phyloP scores from a whole-genome alignment of 129 eudicot species.

The Artemisia argyi region DNA sequence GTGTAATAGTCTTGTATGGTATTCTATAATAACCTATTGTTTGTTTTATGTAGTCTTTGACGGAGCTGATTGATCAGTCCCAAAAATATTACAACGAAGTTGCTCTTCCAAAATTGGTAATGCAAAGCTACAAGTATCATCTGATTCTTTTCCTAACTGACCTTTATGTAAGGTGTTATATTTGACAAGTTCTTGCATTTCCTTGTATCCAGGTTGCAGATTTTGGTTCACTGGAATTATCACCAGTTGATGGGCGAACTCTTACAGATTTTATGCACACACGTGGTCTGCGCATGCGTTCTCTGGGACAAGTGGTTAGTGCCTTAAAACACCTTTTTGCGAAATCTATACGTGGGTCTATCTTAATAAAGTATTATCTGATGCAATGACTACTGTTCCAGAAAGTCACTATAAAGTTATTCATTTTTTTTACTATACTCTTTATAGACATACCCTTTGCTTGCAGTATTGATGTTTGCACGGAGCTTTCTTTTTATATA shows the following conservation, averaged over 20 bases:
- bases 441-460: no score
- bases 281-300: slow-evolving; percentile 97
- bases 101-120: slow-evolving; percentile 98
- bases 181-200: slow-evolving; percentile 14
- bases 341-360: background rate
- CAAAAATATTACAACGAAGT: slow-evolving; percentile 87
- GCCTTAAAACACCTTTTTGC: slow-evolving; percentile 9
- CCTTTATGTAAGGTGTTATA: slow-evolving; percentile 13
- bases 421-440: no score
- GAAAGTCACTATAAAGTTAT: background rate
- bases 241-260: slow-evolving; percentile 99
- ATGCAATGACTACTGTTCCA: no score
- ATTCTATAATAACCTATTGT: slow-evolving; percentile 21
- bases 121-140: slow-evolving; percentile 12
- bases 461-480: background rate
- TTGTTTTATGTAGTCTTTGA: slow-evolving; percentile 66
- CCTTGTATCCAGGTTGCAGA: slow-evolving; percentile 76
- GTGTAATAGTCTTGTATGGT: slow-evolving; percentile 1
- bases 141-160: slow-evolving; percentile 2
- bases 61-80: slow-evolving; percentile 77
- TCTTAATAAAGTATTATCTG: background rate
- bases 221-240: slow-evolving; percentile 98
- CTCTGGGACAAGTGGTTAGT: slow-evolving; percentile 97
- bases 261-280: slow-evolving; percentile 99
- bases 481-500: slow-evolving; percentile 1